Base-by-base conservation (phyloP, 768 basidiomycete genomes). In the Boletus vinaceobasis region DNA sequence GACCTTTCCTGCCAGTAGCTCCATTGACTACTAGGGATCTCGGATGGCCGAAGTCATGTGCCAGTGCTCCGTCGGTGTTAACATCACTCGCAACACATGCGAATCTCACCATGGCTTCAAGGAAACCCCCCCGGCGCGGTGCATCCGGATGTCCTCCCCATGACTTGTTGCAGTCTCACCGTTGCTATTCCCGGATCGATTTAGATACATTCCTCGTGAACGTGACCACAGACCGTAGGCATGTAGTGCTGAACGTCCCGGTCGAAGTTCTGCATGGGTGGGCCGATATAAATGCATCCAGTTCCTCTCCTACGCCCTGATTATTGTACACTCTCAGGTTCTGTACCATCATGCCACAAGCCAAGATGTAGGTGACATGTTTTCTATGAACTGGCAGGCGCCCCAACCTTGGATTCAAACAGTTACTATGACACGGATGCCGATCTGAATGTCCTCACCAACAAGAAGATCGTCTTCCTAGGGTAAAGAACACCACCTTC, bases 391-490 rank as follows among this genome's bases (percentile, higher is more conserved):
- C 32, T 15, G 26, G 5, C 19, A 37, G 29, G 15, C 14, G 9
- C 29, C 38, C 39, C 7, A 40, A 29, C 11, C 33, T 35, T 45
- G 32, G 31, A 10, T 11, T 17, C 27, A 40, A 43, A 42, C 37
- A 64, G 63, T 43, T 84, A 84, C 64, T 81, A 86, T 66, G 84
- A 86, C 64, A 65, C 77, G 17, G 83, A 86, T 60, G 82, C 84
- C n/a, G 77, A 84, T 63, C 68, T 82, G 7, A 68, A 63, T 29
- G 31, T 78, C 19, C 67, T 85, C 44, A 69, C 73, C 29, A 71
- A 68, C 57, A 85, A 79, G 70, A 77, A 72, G 14, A 80, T 85
- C 49, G 81, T 84, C 11, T 85, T 85, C 71, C 67, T 86, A 19
- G 83, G 84, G 83, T 82, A 64, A 32, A 73, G 55, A 10, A 13